Evolutionary conservation across 2,329 filamentous ascomycete genomes (phyloP), one percentile per base, ranked within the genome.

Genomic region (Penicillium sp.): DNA sequence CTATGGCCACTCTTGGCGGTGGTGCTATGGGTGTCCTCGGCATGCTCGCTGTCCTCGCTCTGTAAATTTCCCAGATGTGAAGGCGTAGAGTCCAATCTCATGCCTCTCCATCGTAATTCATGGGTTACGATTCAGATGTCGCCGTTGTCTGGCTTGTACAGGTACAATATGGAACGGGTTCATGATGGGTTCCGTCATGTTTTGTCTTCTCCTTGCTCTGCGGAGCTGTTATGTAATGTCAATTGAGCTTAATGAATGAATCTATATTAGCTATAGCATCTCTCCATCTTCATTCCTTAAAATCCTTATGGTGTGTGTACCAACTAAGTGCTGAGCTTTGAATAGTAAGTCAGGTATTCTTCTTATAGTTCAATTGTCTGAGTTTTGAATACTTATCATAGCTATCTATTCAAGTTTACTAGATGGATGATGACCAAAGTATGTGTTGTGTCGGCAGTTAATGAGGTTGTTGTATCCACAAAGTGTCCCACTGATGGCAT

Each of bases 41-140:
- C 59, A 62, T 79, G 33, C 74, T 72, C 53, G 77, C 75, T 52
- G 60, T 78, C 51, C 62, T 78, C 53, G 64, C 73, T 28, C 65
- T 77, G 62, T 78, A 74, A 71, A 62, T 46, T 45, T 30, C 14
- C 22, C 19, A 35, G 26, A 52, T 35, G 12, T 25, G 25, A 56
- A 55, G 26, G 26, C 5, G 22, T 51, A 33, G 33, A 22, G 19
- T 45, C 17, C 22, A n/a, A 28, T 25, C 26, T 54, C 25, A 37
- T 47, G 33, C 17, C 14, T 38, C 26, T 35, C 37, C n/a, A 10
- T 35, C 41, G 45, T 50, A 37, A 55, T 56, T 46, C 40, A 57
- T 55, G 58, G 57, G 50, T 60, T 60, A 59, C 49, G 61, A 56
- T 56, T 45, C 44, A 48, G 45, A 53, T 56, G 31, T 49, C 37